Evolutionary conservation across 208 protist species (phyloP), one percentile per base, ranked within the genome.

Genomic region (Trypanosoma boissoni): DNA sequence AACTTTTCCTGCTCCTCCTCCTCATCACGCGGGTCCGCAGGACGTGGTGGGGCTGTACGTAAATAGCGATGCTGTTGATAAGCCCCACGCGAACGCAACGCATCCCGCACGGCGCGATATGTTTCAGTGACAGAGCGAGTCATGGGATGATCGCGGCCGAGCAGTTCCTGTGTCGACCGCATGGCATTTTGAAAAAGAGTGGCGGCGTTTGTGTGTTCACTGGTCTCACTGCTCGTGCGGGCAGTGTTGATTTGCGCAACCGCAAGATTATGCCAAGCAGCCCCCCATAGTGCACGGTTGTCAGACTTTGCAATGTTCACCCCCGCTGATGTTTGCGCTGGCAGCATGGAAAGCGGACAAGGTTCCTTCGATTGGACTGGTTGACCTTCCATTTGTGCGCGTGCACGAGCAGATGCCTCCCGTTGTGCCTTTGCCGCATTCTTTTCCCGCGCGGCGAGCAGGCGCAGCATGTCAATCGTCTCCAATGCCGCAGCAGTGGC

Each of bases 181-280:
- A 92, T 88, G n/a, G 88, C 88, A 50, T 92, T 92, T 39, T 88
- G 84, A 53, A 94, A 90, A 32, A 91, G 57, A 24, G 64, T 58
- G 23, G 88, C 75, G 7, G 76, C 61, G 64, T 91, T 92, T 23
- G 69, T 80, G 67, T 86, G 65, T 69, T 94, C 88, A 27, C 72
- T 84, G 27, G 65, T 9, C 55, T 64, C 42, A 44, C 56, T 64
- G 42, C 71, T 60, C 0, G 4, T 10, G 24, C 27, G 52, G 23
- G 83, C 82, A 8, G 80, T 92, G 76, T 94, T 91, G 43, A 94
- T 68, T 77, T 91, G 84, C 44, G 88, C 84, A 7, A 94, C 72
- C 8, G 77, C 88, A 42, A 94, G 55, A 51, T 94, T 94, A 72
- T 94, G 84, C 88, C 88, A 94, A 34, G 88, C 88, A 14, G 88